Evolutionary conservation across 768 basidiomycete species (phyloP).

Genomic region (Cubamyces lactineus): DNA sequence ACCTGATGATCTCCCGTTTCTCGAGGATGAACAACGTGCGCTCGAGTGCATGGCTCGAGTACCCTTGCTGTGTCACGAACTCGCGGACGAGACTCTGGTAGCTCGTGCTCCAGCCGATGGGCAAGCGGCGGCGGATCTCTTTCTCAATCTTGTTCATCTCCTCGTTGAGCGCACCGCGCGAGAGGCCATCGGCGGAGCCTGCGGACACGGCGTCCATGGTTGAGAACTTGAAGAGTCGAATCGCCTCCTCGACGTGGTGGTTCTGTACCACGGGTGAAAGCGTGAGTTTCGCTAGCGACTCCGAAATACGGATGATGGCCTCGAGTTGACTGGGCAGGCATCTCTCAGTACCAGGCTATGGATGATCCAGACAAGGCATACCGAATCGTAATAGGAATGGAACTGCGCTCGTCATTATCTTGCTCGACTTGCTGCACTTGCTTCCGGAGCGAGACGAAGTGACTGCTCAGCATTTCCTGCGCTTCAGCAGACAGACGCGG

Average conservation of each 20-base stretch:
- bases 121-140: slow-evolving; percentile 79
- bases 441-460: slow-evolving; percentile 91
- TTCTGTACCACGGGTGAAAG: slow-evolving; percentile 83
- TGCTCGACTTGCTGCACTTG: slow-evolving; percentile 94
- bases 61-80: slow-evolving; percentile 92
- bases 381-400: slow-evolving; percentile 98
- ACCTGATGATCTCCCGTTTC: slow-evolving; percentile 93
- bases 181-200: slow-evolving; percentile 90
- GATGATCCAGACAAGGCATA: slow-evolving; percentile 40
- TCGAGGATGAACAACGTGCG: slow-evolving; percentile 90
- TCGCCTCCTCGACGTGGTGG: slow-evolving; percentile 97
- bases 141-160: slow-evolving; percentile 91
- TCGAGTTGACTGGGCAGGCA: slow-evolving; percentile 76
- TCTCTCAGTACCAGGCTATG: background rate
- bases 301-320: slow-evolving; percentile 98
- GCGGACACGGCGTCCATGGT: slow-evolving; percentile 99
- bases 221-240: slow-evolving; percentile 96
- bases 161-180: slow-evolving; percentile 88
- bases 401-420: slow-evolving; percentile 96
- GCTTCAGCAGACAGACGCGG: slow-evolving; percentile 92
- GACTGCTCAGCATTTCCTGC: slow-evolving; percentile 93
- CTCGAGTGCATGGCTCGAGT: slow-evolving; percentile 88
- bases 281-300: slow-evolving; percentile 93
- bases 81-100: slow-evolving; percentile 92
- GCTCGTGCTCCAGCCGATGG: slow-evolving; percentile 96